A percentile compares a stretch with the other conserved stretches of the same genome.
These are phyloP conservation scores for Phytophthora macrochlamydospora DNA, from an alignment of 352 stramenopile species.

Conservation along the genomic window DNA sequence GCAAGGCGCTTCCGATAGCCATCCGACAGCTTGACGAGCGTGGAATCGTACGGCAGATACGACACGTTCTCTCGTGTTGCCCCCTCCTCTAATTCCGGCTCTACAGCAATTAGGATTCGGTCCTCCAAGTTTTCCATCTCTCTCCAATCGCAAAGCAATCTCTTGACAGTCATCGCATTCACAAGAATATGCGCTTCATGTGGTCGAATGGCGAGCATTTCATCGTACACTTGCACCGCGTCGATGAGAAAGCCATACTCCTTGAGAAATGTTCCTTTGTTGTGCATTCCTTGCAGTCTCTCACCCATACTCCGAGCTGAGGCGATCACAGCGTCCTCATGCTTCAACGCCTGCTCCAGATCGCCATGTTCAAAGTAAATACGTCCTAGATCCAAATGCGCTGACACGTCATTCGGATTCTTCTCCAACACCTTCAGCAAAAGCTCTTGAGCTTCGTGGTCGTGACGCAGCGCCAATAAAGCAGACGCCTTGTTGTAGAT, in stretches of 20 bases:
- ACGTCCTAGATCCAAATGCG: slow-evolving; percentile 58
- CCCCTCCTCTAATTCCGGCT: slow-evolving; percentile 21
- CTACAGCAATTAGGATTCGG: slow-evolving; percentile 36
- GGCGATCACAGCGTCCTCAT: slow-evolving; percentile 51
- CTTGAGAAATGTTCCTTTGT: slow-evolving; percentile 79
- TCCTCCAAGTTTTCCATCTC: slow-evolving; percentile 53
- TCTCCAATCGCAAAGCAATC: slow-evolving; percentile 70
- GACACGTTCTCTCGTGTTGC: slow-evolving; percentile 5
- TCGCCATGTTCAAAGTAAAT: slow-evolving; percentile 59
- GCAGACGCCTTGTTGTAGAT: slow-evolving; percentile 80
- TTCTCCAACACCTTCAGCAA: slow-evolving; percentile 47
- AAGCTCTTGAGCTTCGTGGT: slow-evolving; percentile 43
- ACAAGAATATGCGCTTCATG: slow-evolving; percentile 44
- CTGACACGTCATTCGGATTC: slow-evolving; percentile 41
- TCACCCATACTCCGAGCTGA: slow-evolving; percentile 4
- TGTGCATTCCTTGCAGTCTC: slow-evolving; percentile 54
- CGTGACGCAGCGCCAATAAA: slow-evolving; percentile 43
- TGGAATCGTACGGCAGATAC: slow-evolving; percentile 78
- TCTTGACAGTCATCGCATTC: slow-evolving; percentile 54
- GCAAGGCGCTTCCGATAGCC: slow-evolving; percentile 54
- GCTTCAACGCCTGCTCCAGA: slow-evolving; percentile 39
- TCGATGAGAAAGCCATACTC: slow-evolving; percentile 39
- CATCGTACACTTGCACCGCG: slow-evolving; percentile 48
- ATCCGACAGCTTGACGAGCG: slow-evolving; percentile 60
- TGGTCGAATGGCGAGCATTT: slow-evolving; percentile 43